Evolutionary conservation across 108 stramenopile genomes (phyloP), one percentile per base, ranked within the genome.

Genomic region (Nitzschia sp.): DNA sequence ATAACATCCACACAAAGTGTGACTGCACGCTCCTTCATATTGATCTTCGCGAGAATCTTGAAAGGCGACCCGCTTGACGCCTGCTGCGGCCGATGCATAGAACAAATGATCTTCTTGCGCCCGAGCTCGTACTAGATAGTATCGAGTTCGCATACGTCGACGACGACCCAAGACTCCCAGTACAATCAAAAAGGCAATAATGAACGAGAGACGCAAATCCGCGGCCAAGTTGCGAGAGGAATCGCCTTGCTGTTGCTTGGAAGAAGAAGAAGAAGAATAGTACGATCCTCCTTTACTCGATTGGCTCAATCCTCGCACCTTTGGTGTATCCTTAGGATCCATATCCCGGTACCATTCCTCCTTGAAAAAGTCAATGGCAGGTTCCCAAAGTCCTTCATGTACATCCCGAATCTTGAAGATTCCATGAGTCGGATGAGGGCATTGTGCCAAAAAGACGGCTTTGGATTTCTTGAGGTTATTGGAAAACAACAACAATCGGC

Each of bases 1-100:
- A 77, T 94, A 94, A 71, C 93, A 94, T 23, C 93, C 93, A 62
- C 83, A 89, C 0, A 94, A 70, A 0, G 90, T 90, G 68, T 94
- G 93, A 68, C 83, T 83, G 62, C 93, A 94, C 3, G 89, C 93
- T n/a, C 89, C 90, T 49, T 94, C 89, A 67, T 87, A 92, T 57
- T 90, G 80, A 66, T 88, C 85, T 67, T 94, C 93, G 28, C 81
- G 54, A n/a, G 80, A 84, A 36, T 81, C 81, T 54, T 87, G 82
- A 23, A 85, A 81, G 24, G 75, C 76, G 13, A 85, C 54, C 21
- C 79, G 76, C 24, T 77, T 70, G 46, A 65, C 47, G 23, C 76
- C 82, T 26, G 69, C 70, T 19, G 76, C 75, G n/a, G 87, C 45
- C 25, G 86, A 85, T 2, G 87, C 89, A 63, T 93, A 89, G 73